Base-by-base conservation (phyloP, 805 yeast species). In the Myxozyma monticola region DNA sequence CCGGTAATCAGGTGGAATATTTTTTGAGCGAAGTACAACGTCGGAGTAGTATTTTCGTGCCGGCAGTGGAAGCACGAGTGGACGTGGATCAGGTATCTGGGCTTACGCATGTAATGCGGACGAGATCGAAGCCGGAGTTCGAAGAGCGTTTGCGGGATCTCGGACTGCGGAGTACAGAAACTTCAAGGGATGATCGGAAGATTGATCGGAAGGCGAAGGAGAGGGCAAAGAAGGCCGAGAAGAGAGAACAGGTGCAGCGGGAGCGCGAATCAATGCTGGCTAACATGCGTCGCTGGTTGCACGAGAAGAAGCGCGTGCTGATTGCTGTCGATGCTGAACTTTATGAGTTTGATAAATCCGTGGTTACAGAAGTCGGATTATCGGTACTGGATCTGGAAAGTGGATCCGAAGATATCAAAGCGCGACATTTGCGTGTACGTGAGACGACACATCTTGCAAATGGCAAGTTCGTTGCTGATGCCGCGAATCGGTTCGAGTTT, bases 261-360 rank as follows among this genome's bases (percentile, higher is more conserved):
- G 14, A 35, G 10, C 31, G 49, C 7, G 29, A 38, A 18, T 18
- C 12, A 21, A 44, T 38, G 53, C 31, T 29, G 10, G 25, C 17
- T 2, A 33, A 28, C n/a, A 36, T 31, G 21, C 28, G 18, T 28
- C 24, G 21, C 21, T 38, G 38, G 31, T 34, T 49, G 14, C 17
- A 22, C 7, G 48, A 43, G n/a, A 17, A 6, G 29, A n/a, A 25
- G 9, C 26, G 22, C 14, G 53, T 44, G 4, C 41, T 53, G n/a
- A 28, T 54, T 10, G 51, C 40, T 3, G 30, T 52, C 22, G 56
- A 52, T 21, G 20, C 48, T 26, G 56, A 52, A 18, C 42, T 39
- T 8, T 52, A 44, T 15, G 56, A 52, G 21, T 24, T 24, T 2
- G 34, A 48, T 18, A 40, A 37, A 1, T 26, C 21, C 9, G 8